Evolutionary conservation across 2,329 filamentous ascomycete genomes (phyloP).

Genomic region (Colletotrichum zoysiae): DNA sequence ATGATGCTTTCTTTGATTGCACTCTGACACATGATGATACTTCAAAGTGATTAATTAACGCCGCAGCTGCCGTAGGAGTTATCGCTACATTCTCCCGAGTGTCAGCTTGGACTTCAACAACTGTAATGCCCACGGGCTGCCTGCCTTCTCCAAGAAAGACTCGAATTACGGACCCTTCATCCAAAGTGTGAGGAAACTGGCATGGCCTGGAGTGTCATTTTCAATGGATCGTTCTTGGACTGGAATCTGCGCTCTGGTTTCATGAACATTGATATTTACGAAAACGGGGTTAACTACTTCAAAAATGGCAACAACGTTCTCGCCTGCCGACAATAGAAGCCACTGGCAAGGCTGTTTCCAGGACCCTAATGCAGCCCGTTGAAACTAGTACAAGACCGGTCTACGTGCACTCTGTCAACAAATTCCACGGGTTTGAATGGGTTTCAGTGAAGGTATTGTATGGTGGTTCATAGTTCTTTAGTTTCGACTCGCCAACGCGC

Average conservation of each 20-base stretch:
- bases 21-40: slow-evolving; percentile 54
- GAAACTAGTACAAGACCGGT: slow-evolving; percentile 47
- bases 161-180: slow-evolving; percentile 20
- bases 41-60: slow-evolving; percentile 63
- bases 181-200: slow-evolving; percentile 11
- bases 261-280: slow-evolving; percentile 44
- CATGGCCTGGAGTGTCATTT: slow-evolving; percentile 48
- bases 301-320: slow-evolving; percentile 45
- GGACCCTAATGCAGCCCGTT: slow-evolving; percentile 45
- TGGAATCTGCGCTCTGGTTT: slow-evolving; percentile 45
- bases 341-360: slow-evolving; percentile 46
- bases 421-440: slow-evolving; percentile 9
- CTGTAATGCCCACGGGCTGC: slow-evolving; percentile 38
- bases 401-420: slow-evolving; percentile 43
- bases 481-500: no score
- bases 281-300: slow-evolving; percentile 43
- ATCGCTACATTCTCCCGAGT: slow-evolving; percentile 72
- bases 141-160: slow-evolving; percentile 44
- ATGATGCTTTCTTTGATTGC: slow-evolving; percentile 66
- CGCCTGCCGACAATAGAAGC: slow-evolving; percentile 45
- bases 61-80: slow-evolving; percentile 68
- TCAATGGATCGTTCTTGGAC: slow-evolving; percentile 49
- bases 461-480: no score
- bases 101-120: slow-evolving; percentile 57
- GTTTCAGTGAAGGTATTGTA: no score